Evolutionary conservation across 768 basidiomycete species (phyloP), one percentile per base, ranked within the genome.

Genomic region (Pisolithus tinctorius): DNA sequence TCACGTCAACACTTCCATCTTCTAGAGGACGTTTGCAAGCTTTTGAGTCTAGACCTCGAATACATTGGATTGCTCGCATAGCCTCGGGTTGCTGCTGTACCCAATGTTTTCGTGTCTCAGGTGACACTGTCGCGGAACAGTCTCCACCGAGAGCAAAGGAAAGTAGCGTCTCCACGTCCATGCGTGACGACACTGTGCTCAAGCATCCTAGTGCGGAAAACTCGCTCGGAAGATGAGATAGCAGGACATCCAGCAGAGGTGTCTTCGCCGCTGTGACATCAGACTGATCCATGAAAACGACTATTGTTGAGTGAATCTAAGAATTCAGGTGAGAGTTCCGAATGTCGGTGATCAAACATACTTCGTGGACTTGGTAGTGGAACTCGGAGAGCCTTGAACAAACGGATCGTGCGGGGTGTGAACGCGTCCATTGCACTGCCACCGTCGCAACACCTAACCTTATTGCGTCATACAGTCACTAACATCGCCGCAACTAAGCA

Each of bases 271-370:
- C 9, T 8, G 4, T 25, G 6, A 26, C 20, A 13, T 42, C 10
- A 13, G 23, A 26, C 41, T 23, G 17, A 10, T 40, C 39, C 41
- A 42, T 20, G 41, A 42, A 13, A 42, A 26, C 6, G 39, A 17
- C 39, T n/a, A 23, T 42, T 42, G 25, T 42, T 42, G 25, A 14
- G 11, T 25, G 41, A 23, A 9, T 13, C 41, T 34, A 34, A 13
- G 5, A 13, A 34, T 34, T 34, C 20, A 42, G 41, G 6, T 23
- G 39, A 40, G 17, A 20, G 23, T n/a, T 40, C 17, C 23, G 10
- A 42, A 75, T 60, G 50, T 76, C 72, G 1, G 74, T 74, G 30
- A 58, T 34, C 13, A 34, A 34, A 34, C 34, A 34, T 34, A 34
- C 34, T 34, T 34, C 11, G 34, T 34, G 34, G 34, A 14, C 34